phyloP scores from a whole-genome alignment of 352 stramenopile genomes.

The Globisporangium acanthophoron region DNA sequence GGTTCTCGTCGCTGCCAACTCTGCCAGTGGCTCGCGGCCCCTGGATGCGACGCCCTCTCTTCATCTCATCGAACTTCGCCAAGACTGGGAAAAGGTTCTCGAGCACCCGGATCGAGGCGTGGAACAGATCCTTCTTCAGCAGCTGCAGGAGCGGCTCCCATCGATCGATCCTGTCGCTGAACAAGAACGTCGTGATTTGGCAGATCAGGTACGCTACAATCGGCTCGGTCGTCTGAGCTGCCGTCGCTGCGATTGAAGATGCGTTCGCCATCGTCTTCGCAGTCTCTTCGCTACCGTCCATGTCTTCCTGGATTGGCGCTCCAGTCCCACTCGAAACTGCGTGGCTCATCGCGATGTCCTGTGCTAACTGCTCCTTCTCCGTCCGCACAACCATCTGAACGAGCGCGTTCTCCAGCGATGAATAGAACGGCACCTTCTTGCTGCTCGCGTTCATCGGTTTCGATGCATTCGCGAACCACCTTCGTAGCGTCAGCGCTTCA shows the following conservation, averaged over 20 bases:
- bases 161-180: conserved; percentile 66
- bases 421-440: conserved; percentile 50
- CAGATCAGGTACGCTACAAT: conserved; percentile 87
- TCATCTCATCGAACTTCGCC: conserved; percentile 43
- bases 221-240: conserved; percentile 61
- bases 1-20: neutral
- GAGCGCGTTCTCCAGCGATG: conserved; percentile 36
- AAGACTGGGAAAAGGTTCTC: conserved; percentile 71
- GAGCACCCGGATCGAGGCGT: conserved; percentile 60
- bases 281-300: neutral
- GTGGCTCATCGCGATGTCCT: conserved; percentile 3
- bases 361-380: conserved; percentile 1
- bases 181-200: conserved; percentile 43
- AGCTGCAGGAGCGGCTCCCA: conserved; percentile 78
- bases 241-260: conserved; percentile 27
- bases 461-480: conserved; percentile 59
- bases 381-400: conserved; percentile 11
- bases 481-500: conserved; percentile 64
- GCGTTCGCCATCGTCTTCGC: conserved; percentile 14
- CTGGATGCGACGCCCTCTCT: conserved; percentile 19
- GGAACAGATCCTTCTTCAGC: conserved; percentile 56
- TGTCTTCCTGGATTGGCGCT: conserved; percentile 23
- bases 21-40: conserved; percentile 8
- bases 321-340: conserved; percentile 21
- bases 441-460: conserved; percentile 18